phyloP scores from a whole-genome alignment of 179 eudicot species.

The Beta lomatogona region DNA sequence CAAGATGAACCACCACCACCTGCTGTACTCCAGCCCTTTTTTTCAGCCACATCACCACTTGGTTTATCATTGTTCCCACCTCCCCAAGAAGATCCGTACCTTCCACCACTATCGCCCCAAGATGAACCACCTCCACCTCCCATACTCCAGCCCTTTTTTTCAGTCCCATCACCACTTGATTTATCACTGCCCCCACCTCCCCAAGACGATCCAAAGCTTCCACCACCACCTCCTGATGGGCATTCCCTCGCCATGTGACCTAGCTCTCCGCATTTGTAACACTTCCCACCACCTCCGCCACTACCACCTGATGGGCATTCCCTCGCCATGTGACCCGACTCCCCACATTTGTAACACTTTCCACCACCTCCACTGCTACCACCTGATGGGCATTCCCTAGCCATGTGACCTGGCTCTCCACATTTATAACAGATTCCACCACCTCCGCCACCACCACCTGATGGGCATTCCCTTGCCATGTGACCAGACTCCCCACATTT shows the following conservation, averaged over 20 bases:
- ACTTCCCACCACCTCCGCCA: background rate
- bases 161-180: background rate
- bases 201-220: background rate
- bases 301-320: background rate
- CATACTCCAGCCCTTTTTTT: background rate
- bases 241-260: background rate
- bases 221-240: background rate
- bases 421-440: background rate
- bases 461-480: background rate
- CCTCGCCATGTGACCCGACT: background rate
- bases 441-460: background rate
- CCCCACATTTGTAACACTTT: too few relatives aligned
- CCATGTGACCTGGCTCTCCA: background rate
- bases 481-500: background rate
- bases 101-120: background rate
- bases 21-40: background rate
- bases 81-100: background rate
- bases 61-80: background rate
- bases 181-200: background rate
- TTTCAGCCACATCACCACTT: background rate
- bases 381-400: background rate
- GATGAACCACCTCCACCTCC: background rate
- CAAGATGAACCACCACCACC: background rate
- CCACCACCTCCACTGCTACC: background rate
- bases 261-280: background rate